Percentiles rank a stretch among this genome's conserved stretches.
These are phyloP conservation scores for Paratinospora sagittata DNA, from an alignment of 164 flowering plant genomes.

Conservation along the genomic window DNA sequence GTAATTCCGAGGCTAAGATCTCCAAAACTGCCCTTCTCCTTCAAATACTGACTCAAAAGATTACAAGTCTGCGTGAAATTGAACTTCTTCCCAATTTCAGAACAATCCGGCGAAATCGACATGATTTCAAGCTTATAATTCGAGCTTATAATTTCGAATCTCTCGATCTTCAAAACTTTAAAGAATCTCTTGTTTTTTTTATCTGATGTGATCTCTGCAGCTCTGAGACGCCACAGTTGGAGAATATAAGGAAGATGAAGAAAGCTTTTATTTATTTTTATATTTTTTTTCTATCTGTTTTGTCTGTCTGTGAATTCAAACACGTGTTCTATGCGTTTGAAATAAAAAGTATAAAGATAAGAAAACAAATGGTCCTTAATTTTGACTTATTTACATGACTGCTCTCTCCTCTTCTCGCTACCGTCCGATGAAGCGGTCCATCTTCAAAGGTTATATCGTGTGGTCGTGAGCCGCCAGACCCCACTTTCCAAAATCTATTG, in stretches of 20 bases:
- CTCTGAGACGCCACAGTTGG: too few species aligned
- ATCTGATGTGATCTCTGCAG: background rate
- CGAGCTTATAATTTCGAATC: background rate
- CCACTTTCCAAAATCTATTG: too few species aligned
- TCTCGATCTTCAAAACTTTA: background rate
- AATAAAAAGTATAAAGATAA: background rate
- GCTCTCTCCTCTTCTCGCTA: background rate
- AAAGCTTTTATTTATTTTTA: background rate
- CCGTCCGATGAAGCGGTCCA: background rate
- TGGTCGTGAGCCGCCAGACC: too few species aligned
- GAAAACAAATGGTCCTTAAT: background rate
- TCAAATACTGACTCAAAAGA: conserved; percentile 62
- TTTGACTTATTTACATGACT: background rate
- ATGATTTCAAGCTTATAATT: conserved; percentile 21
- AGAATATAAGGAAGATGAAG: too few species aligned
- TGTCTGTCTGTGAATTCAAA: conserved; percentile 17
- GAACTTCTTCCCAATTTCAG: conserved; percentile 34
- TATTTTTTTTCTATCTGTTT: background rate
- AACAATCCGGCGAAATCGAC: conserved; percentile 30
- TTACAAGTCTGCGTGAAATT: conserved; percentile 56
- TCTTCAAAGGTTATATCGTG: too few species aligned
- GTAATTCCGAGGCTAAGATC: conserved; percentile 44
- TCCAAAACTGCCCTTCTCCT: conserved; percentile 50
- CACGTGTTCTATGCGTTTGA: conserved; percentile 31
- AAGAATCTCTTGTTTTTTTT: background rate